Evolutionary conservation across 2,329 filamentous ascomycete genomes (phyloP).

Genomic region (Exophiala sideris): DNA sequence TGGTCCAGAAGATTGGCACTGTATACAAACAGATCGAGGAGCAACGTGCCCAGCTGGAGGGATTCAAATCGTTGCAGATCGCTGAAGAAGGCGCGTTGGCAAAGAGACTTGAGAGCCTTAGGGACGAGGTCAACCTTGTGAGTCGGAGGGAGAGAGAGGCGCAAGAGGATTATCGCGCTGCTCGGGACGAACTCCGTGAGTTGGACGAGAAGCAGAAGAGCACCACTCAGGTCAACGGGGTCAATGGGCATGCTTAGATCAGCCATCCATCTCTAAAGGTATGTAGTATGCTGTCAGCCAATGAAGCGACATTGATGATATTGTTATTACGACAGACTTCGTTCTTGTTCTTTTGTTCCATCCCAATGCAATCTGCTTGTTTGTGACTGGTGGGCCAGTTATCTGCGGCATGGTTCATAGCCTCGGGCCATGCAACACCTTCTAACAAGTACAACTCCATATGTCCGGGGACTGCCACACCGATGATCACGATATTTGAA

Average conservation of each 20-base stretch:
- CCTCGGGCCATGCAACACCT: too few relatives aligned
- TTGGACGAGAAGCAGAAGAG: constrained; percentile 38
- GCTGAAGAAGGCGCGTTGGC: constrained; percentile 75
- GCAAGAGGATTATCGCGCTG: constrained; percentile 75
- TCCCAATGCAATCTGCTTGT: too few relatives aligned
- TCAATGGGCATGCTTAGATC: constrained; percentile 14
- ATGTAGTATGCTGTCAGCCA: too few relatives aligned
- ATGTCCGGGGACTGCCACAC: too few relatives aligned
- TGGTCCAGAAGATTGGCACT: constrained; percentile 74
- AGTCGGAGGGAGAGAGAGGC: constrained; percentile 81
- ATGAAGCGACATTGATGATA: too few relatives aligned
- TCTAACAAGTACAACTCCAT: too few relatives aligned
- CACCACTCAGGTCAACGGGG: not conserved
- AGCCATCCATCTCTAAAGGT: not conserved
- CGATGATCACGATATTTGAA: too few relatives aligned
- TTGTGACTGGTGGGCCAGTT: too few relatives aligned
- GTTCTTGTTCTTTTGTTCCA: too few relatives aligned
- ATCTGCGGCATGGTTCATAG: too few relatives aligned
- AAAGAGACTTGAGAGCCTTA: constrained; percentile 67
- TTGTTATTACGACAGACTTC: too few relatives aligned
- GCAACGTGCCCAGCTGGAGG: constrained; percentile 67
- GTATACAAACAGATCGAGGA: constrained; percentile 72
- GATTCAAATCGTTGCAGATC: constrained; percentile 71
- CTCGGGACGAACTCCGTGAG: constrained; percentile 71
- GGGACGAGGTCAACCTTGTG: constrained; percentile 80